Percentiles rank a stretch among this genome's conserved stretches.
phyloP scores from a whole-genome alignment of 1,139 yeast species.

The Suhomyces yuchorum region DNA sequence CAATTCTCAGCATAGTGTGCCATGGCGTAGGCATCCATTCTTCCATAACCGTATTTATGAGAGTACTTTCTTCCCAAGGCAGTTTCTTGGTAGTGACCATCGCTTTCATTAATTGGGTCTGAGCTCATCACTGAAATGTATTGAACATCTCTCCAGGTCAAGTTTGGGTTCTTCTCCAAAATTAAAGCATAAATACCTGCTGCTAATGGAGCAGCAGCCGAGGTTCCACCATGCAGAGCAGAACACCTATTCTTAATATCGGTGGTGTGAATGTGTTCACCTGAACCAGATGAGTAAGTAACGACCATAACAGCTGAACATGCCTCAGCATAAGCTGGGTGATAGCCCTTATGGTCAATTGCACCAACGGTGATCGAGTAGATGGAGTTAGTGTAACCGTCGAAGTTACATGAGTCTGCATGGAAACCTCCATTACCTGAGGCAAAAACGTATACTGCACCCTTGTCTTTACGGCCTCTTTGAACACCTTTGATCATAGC shows the following conservation, averaged over 20 bases:
- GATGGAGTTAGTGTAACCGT: slow-evolving; percentile 95
- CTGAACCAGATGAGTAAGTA: slow-evolving; percentile 89
- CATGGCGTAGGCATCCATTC: slow-evolving; percentile 77
- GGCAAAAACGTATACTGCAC: slow-evolving; percentile 92
- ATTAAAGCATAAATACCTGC: slow-evolving; percentile 90
- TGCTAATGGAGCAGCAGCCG: slow-evolving; percentile 98
- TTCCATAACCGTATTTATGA: slow-evolving; percentile 91
- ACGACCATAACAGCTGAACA: slow-evolving; percentile 97
- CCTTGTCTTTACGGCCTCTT: slow-evolving; percentile 79
- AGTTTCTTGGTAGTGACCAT: slow-evolving; percentile 68
- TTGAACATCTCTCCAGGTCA: slow-evolving; percentile 97
- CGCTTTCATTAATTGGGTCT: slow-evolving; percentile 64
- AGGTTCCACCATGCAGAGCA: slow-evolving; percentile 87
- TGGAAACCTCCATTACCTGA: slow-evolving; percentile 88
- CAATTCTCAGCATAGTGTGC: slow-evolving; percentile 77
- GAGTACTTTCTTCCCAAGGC: slow-evolving; percentile 71
- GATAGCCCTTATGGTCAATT: slow-evolving; percentile 79
- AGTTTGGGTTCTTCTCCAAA: slow-evolving; percentile 75
- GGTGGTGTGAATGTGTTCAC: slow-evolving; percentile 89
- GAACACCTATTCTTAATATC: slow-evolving; percentile 78
- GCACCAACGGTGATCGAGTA: slow-evolving; percentile 96
- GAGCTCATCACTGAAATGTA: slow-evolving; percentile 77
- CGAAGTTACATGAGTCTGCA: slow-evolving; percentile 93
- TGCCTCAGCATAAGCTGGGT: slow-evolving; percentile 87
- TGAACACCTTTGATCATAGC: slow-evolving; percentile 85